These are phyloP conservation scores for Syzygium grande DNA, from an alignment of 345 rosid genomes.

Conservation along the genomic window DNA sequence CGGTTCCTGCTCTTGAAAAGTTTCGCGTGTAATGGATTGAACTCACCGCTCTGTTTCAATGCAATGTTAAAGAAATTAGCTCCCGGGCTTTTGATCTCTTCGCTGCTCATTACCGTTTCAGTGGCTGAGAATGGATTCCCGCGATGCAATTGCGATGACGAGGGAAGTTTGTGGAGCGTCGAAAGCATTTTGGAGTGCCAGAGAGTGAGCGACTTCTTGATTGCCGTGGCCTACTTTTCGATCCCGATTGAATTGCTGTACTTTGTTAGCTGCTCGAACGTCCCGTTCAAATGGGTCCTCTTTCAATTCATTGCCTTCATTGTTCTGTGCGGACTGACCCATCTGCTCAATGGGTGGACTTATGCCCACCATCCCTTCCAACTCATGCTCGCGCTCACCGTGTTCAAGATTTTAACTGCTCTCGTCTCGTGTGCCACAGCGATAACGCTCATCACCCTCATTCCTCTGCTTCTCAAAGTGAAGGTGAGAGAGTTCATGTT, in stretches of 20 bases:
- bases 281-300: constrained; percentile 98
- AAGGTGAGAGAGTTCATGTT: constrained; percentile 90
- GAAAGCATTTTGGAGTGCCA: constrained; percentile 80
- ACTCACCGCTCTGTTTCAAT: constrained; percentile 1
- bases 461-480: constrained; percentile 89
- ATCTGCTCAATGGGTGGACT: constrained; percentile 92
- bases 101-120: constrained; percentile 24
- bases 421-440: constrained; percentile 95
- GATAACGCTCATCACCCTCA: constrained; percentile 75
- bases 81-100: constrained; percentile 37
- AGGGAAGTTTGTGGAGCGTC: constrained; percentile 68
- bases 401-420: constrained; percentile 90
- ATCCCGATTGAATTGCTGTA: constrained; percentile 91
- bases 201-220: constrained; percentile 84
- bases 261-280: constrained; percentile 88
- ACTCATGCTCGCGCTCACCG: constrained; percentile 81
- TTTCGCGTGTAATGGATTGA: background rate
- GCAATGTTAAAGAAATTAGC: constrained; percentile 61
- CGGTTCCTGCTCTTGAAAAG: background rate
- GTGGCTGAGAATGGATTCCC: constrained; percentile 36
- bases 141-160: constrained; percentile 86
- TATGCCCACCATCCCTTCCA: constrained; percentile 76
- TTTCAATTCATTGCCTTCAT: constrained; percentile 92
- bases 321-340: constrained; percentile 96
- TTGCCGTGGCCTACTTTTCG: constrained; percentile 91